phyloP scores from a whole-genome alignment of 441 rosid genomes.

The Gossypium schwendimanii region DNA sequence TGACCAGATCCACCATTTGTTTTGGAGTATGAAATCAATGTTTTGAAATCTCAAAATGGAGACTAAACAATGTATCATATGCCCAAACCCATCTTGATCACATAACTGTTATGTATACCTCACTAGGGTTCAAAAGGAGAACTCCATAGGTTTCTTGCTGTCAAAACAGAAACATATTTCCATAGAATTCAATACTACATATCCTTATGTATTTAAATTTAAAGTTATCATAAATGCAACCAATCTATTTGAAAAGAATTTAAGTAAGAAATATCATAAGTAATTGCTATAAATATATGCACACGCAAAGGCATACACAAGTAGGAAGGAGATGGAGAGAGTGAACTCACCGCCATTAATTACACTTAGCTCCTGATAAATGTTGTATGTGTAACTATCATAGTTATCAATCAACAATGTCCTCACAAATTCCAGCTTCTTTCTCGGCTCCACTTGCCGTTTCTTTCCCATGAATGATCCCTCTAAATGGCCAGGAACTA shows the following conservation, averaged over 20 bases:
- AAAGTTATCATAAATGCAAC: background rate
- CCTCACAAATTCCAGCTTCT: slow-evolving; percentile 62
- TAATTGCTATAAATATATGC: background rate
- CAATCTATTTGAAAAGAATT: slow-evolving; percentile 1
- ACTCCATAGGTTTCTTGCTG: background rate
- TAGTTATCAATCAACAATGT: slow-evolving; percentile 88
- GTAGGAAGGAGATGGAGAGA: background rate
- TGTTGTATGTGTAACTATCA: slow-evolving; percentile 93
- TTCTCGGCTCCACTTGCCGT: slow-evolving; percentile 30
- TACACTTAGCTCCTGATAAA: slow-evolving; percentile 70
- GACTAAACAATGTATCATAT: background rate
- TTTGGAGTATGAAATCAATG: background rate
- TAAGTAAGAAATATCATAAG: background rate
- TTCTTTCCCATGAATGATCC: slow-evolving; percentile 41
- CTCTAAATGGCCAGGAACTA: slow-evolving; percentile 48
- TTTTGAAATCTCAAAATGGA: background rate
- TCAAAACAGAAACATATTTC: background rate
- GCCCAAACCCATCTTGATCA: background rate
- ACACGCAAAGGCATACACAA: background rate
- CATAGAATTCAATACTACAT: background rate
- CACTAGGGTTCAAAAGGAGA: background rate
- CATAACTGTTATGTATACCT: background rate
- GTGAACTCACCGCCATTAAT: slow-evolving; percentile 65
- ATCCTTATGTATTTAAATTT: background rate
- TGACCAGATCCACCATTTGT: background rate